Conservation (phyloP, 352 stramenopile genomes). For the Phytophthora rubi region DNA sequence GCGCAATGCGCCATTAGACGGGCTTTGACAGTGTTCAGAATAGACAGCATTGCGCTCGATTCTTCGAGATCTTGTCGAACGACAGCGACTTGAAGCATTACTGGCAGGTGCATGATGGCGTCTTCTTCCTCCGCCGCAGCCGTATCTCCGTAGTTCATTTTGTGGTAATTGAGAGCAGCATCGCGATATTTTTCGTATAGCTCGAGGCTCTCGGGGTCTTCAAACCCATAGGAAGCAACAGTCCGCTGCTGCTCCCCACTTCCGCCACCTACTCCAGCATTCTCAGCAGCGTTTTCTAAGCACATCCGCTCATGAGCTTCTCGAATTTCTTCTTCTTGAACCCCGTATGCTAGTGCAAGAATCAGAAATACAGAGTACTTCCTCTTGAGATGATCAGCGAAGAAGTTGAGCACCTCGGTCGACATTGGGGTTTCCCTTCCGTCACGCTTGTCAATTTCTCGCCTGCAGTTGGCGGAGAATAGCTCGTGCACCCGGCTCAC, state of each 20-base stretch:
- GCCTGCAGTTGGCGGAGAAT: constrained; percentile 78
- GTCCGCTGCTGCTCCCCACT: constrained; percentile 60
- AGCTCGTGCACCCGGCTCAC: constrained; percentile 89
- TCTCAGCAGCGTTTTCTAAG: constrained; percentile 71
- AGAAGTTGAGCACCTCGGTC: constrained; percentile 80
- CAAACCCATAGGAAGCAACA: constrained; percentile 71
- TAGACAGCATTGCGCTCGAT: constrained; percentile 71
- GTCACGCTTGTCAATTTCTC: constrained; percentile 73
- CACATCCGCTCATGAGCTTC: constrained; percentile 86
- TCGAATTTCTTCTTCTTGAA: constrained; percentile 81
- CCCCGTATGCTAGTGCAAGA: constrained; percentile 75
- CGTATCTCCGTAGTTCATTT: constrained; percentile 88
- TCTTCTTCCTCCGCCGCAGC: constrained; percentile 84
- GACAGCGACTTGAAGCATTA: constrained; percentile 85
- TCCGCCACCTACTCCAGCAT: constrained; percentile 78
- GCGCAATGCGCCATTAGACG: constrained; percentile 66
- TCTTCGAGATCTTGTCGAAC: constrained; percentile 79
- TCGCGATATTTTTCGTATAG: constrained; percentile 89
- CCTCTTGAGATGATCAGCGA: constrained; percentile 84
- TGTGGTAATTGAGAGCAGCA: constrained; percentile 81
- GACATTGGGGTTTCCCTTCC: constrained; percentile 49
- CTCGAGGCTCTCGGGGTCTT: constrained; percentile 76
- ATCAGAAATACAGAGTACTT: constrained; percentile 91
- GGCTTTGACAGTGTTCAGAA: constrained; percentile 77
- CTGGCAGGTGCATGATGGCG: constrained; percentile 89